Percentiles rank a stretch among this genome's conserved stretches.
phyloP scores from a whole-genome alignment of 2,329 filamentous ascomycete genomes.

The Aureobasidium uvarum region DNA sequence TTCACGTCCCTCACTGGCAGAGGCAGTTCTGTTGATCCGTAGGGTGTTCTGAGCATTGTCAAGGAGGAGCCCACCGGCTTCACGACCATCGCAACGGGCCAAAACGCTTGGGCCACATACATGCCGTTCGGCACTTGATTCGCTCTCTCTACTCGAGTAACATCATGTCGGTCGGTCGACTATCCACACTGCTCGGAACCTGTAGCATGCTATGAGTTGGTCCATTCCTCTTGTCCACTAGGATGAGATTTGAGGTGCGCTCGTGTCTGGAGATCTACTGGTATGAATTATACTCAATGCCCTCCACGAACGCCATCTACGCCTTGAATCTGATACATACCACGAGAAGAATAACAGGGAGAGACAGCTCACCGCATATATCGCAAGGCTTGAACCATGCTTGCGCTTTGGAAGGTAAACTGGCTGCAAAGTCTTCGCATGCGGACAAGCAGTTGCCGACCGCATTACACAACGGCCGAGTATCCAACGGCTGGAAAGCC shows the following conservation, averaged over 20 bases:
- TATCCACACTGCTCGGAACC: no score
- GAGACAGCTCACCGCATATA: constrained; percentile 13
- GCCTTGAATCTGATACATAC: neutral
- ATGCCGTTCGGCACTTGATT: neutral
- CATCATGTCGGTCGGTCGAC: no score
- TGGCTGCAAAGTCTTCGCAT: neutral
- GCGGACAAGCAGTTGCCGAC: constrained; percentile 5
- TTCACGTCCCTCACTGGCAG: neutral
- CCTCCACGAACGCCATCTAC: neutral
- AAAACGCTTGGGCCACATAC: constrained; percentile 4
- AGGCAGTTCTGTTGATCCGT: neutral
- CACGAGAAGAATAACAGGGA: neutral
- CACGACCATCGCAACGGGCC: neutral
- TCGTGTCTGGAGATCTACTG: neutral
- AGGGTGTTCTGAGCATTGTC: neutral
- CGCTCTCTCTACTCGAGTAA: neutral
- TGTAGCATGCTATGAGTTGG: neutral
- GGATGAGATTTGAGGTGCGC: neutral
- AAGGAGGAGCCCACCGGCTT: neutral
- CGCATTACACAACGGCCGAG: neutral
- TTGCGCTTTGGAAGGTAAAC: neutral
- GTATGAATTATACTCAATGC: neutral
- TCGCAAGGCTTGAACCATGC: neutral
- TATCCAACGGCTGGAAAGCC: constrained; percentile 22
- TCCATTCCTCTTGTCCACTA: neutral